Percentiles rank a stretch among this genome's conserved stretches.
phyloP scores from a whole-genome alignment of 2,329 filamentous ascomycete genomes.

The Xylariaceae sp. region DNA sequence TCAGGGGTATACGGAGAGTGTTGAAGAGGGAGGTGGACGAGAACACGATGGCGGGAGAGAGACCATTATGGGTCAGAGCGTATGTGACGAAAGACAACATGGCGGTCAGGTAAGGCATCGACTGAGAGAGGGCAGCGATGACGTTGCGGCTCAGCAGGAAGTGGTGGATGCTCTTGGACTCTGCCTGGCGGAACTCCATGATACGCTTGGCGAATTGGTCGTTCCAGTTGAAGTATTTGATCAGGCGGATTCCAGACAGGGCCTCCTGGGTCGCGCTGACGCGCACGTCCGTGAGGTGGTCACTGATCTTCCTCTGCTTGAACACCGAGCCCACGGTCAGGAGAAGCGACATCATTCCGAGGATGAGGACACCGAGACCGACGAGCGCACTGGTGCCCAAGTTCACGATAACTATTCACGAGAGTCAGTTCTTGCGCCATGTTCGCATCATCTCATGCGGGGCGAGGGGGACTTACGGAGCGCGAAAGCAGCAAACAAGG shows the following conservation, averaged over 20 bases:
- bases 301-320: slow-evolving; percentile 64
- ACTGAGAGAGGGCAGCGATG: slow-evolving; percentile 71
- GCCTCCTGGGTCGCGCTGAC: slow-evolving; percentile 87
- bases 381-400: slow-evolving; percentile 77
- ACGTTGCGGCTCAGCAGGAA: slow-evolving; percentile 71
- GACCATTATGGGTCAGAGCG: slow-evolving; percentile 52
- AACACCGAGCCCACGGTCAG: slow-evolving; percentile 67
- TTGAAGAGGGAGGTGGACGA: slow-evolving; percentile 90
- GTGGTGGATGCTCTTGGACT: slow-evolving; percentile 70
- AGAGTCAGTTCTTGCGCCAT: background rate
- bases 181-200: slow-evolving; percentile 59
- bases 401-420: slow-evolving; percentile 57
- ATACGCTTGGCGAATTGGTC: slow-evolving; percentile 70
- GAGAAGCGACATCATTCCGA: slow-evolving; percentile 68
- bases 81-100: slow-evolving; percentile 87
- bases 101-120: slow-evolving; percentile 80
- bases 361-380: slow-evolving; percentile 69
- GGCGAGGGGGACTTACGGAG: slow-evolving; percentile 33
- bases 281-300: slow-evolving; percentile 81
- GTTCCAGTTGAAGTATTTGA: slow-evolving; percentile 93
- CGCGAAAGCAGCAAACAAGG: slow-evolving; percentile 67
- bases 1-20: slow-evolving; percentile 63
- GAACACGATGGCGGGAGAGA: slow-evolving; percentile 74
- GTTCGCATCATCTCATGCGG: background rate
- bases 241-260: slow-evolving; percentile 75